Conservation (phyloP, 805 yeast species). For the Metschnikowia chrysomelidarum region DNA sequence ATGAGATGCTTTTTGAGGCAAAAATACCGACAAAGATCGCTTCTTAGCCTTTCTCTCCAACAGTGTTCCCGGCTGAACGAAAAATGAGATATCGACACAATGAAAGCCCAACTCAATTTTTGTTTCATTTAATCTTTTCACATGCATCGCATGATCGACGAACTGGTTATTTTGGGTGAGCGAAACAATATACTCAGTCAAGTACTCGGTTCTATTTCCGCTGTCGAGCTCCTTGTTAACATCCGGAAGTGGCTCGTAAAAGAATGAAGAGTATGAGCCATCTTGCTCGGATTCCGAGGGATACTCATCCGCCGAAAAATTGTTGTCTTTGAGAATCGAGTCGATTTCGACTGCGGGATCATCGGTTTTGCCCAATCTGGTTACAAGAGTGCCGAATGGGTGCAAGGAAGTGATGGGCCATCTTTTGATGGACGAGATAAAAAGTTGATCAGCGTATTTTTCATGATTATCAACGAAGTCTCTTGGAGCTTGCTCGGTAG, state of each 20-base stretch:
- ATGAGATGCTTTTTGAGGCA: constrained; percentile 72
- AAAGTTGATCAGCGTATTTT: constrained; percentile 72
- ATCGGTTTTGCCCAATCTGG: constrained; percentile 79
- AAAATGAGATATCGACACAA: constrained; percentile 74
- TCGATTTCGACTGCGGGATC: constrained; percentile 78
- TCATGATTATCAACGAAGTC: constrained; percentile 94
- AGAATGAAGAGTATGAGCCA: constrained; percentile 12
- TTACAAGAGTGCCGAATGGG: constrained; percentile 93
- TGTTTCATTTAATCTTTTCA: constrained; percentile 57
- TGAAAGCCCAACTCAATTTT: constrained; percentile 84
- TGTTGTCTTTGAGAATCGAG: constrained; percentile 84
- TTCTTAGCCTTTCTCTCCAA: constrained; percentile 88
- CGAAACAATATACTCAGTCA: constrained; percentile 61
- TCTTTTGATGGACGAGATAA: constrained; percentile 93
- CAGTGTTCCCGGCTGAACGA: constrained; percentile 66
- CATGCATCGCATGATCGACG: constrained; percentile 80
- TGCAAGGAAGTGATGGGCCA: constrained; percentile 99
- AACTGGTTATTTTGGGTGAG: constrained; percentile 55
- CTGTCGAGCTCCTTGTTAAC: constrained; percentile 37
- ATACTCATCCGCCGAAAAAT: constrained; percentile 79
- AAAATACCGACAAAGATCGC: constrained; percentile 83
- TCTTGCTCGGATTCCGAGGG: constrained; percentile 40
- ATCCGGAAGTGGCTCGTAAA: constrained; percentile 37
- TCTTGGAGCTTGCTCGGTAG: constrained; percentile 95
- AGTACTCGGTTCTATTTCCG: constrained; percentile 49